Evolutionary conservation across 495 filamentous ascomycete species (phyloP), one percentile per base, ranked within the genome.

Genomic region (Thozetella sp.): DNA sequence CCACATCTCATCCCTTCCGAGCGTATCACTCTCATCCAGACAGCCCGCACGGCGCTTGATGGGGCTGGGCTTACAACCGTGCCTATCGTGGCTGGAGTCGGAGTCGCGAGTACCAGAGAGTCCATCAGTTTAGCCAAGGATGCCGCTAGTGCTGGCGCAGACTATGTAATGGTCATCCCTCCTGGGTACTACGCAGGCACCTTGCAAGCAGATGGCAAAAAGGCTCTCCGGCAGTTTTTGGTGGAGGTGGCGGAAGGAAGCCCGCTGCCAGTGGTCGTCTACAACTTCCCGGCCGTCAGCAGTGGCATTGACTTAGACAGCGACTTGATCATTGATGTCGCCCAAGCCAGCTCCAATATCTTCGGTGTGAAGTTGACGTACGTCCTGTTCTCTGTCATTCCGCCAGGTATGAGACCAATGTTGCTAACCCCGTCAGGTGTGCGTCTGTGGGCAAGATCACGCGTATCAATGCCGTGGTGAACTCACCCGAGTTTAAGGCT

Each of bases 321-420:
- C 1, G 65, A 71, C 15, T 37, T 37, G 22, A 66, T 68, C 51
- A 50, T 76, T 10, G 63, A 52, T 12, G 51, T 30, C 22, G 56
- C 72, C 2, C 55, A 58, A n/a, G 17, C 40, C 10, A 66, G 72
- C 46, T 60, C 63, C 3, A 71, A 74, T 50, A 72, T 76, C 37
- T 59, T 66, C 19, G 72, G 64, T 13, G 67, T 68, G 13, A 72
- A 74, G 61, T 25, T 75, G 10, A 75, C 68, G 6, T 73, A 37
- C 6, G 30, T 37, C 15, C 15, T 37, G 30, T 37, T 37, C 30
- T 15, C 6, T 37, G 15, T 37, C 30, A 37, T 6, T 15, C 30
- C 30, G n/a, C n/a, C n/a, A n/a, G n/a, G n/a, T n/a, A n/a, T n/a
- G n/a, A n/a, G n/a, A n/a, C n/a, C n/a, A n/a, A n/a, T n/a, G n/a